Evolutionary conservation across 1,139 yeast species (phyloP).

Genomic region (Geotrichum klebahnii): DNA sequence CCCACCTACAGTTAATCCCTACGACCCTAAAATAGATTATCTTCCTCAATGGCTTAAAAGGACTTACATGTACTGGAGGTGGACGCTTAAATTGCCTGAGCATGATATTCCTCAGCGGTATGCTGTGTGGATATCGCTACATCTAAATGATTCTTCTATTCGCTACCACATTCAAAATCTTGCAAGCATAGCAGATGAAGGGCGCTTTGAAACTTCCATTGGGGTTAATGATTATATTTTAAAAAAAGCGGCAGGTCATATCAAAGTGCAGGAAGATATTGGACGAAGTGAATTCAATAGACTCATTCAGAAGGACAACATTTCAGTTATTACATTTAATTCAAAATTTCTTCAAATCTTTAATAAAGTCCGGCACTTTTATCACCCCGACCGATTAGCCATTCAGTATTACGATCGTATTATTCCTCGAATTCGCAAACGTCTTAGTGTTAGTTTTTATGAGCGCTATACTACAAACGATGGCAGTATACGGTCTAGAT

Average conservation of each 20-base stretch:
- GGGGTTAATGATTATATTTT: conserved; percentile 13
- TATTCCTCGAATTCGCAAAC: conserved; percentile 6
- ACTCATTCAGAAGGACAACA: conserved; percentile 4
- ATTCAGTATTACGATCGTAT: conserved; percentile 14
- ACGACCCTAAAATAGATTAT: conserved; percentile 12
- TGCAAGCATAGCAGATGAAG: conserved; percentile 6
- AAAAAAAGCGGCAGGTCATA: conserved; percentile 11
- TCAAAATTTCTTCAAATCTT: conserved; percentile 8
- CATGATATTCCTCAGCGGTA: conserved; percentile 13
- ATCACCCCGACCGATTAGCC: conserved; percentile 14
- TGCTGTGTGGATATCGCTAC: conserved; percentile 10
- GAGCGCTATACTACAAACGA: conserved; percentile 4
- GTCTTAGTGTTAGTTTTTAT: conserved; percentile 4
- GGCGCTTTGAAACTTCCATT: background rate
- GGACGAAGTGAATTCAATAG: conserved; percentile 9
- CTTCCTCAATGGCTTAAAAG: conserved; percentile 10
- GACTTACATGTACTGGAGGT: conserved; percentile 17
- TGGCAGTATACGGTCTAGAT: background rate
- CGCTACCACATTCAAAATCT: conserved; percentile 10
- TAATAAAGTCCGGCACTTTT: conserved; percentile 15
- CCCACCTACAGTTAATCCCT: conserved; percentile 8
- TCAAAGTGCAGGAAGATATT: conserved; percentile 15
- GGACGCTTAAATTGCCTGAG: conserved; percentile 4
- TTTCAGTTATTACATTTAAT: conserved; percentile 4
- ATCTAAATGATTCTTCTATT: conserved; percentile 5